Conservation (phyloP, 1,284 basidiomycete species). For the Ganoderma multipileum region DNA sequence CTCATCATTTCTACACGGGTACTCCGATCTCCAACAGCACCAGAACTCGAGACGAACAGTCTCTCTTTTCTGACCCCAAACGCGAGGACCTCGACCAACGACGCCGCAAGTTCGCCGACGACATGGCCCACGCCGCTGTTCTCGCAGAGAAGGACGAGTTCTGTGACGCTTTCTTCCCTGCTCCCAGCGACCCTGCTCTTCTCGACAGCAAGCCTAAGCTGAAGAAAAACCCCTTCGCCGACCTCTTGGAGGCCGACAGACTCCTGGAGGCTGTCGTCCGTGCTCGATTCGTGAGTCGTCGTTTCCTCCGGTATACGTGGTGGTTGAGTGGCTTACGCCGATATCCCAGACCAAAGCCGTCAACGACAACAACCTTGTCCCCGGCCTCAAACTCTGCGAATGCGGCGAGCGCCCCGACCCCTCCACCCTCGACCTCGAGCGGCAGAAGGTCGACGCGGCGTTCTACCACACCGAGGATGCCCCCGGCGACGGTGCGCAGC, state of each 20-base stretch:
- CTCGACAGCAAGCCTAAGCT: not conserved
- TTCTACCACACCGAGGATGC: not conserved
- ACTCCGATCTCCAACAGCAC: not conserved
- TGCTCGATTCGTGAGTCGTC: not conserved
- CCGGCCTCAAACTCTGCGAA: not conserved
- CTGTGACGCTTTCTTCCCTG: not conserved
- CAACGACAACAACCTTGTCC: not conserved
- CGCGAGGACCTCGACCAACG: not conserved
- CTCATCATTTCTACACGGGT: not conserved
- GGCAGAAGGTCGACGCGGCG: slow-evolving; percentile 12
- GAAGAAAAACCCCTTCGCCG: not conserved
- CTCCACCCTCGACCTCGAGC: not conserved
- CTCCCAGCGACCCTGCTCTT: not conserved
- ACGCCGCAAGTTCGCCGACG: not conserved
- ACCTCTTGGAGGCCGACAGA: not conserved
- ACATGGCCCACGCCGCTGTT: slow-evolving; percentile 2
- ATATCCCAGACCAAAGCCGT: not conserved
- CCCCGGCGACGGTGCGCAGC: slow-evolving; percentile 1
- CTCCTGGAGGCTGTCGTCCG: not conserved
- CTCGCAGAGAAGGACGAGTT: not conserved
- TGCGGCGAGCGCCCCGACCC: not conserved
- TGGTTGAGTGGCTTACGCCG: not conserved
- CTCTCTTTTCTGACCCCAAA: not conserved
- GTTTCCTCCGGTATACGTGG: not conserved
- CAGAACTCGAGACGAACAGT: not conserved